Evolutionary conservation across 129 eudicot species (phyloP).

Genomic region (Lactuca sativa): DNA sequence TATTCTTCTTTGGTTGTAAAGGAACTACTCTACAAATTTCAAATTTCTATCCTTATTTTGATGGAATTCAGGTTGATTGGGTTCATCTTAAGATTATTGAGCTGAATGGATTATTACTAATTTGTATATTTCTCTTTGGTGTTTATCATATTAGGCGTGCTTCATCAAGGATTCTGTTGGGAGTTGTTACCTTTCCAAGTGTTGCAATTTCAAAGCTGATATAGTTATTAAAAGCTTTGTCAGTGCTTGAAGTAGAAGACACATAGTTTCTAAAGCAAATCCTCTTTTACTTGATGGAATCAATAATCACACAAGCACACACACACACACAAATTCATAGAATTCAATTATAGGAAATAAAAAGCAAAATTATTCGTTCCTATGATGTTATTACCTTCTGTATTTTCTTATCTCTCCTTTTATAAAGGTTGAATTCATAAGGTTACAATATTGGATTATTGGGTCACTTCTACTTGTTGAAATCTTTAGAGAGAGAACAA

Average conservation of each 20-base stretch:
- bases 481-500: too few species aligned
- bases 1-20: not conserved
- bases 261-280: not conserved
- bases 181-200: slow-evolving; percentile 81
- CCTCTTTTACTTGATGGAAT: not conserved
- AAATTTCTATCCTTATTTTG: not conserved
- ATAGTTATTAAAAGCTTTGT: slow-evolving; percentile 54
- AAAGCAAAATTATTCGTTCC: not conserved
- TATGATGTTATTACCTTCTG: not conserved
- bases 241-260: slow-evolving; percentile 52
- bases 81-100: not conserved
- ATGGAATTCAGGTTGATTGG: not conserved
- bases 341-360: not conserved
- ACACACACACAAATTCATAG: too few species aligned
- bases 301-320: not conserved
- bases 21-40: too few species aligned
- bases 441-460: slow-evolving; percentile 76
- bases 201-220: slow-evolving; percentile 67
- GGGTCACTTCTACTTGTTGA: slow-evolving; percentile 37
- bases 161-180: slow-evolving; percentile 80
- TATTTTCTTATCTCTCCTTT: slow-evolving; percentile 16
- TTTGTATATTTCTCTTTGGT: slow-evolving; percentile 3
- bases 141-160: slow-evolving; percentile 56
- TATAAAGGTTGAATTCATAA: slow-evolving; percentile 58
- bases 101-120: not conserved